Evolutionary conservation across 345 rosid genomes (phyloP), one percentile per base, ranked within the genome.

Genomic region (Pistacia integerrima): DNA sequence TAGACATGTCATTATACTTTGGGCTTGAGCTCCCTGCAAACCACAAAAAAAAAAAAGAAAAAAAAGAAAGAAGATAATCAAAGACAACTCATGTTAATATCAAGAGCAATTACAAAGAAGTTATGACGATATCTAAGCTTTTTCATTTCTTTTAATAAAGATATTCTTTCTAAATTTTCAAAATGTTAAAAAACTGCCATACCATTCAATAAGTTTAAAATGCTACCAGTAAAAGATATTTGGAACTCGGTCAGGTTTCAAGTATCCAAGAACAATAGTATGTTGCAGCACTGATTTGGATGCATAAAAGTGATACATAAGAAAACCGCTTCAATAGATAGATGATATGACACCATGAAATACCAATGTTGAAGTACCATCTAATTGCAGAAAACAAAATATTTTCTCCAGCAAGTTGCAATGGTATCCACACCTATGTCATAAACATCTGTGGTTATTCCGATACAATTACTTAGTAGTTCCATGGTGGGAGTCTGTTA

Each of bases 11-110:
- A 33, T 10, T 69, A 74, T 61, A 82, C 67, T 79, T 84, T 67
- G 82, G 76, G 74, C 76, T 81, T 71, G 90, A 84, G 76, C 72
- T 87, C 78, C 86, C 97, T 96, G 90, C 84, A 83, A 48, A 75
- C 13, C 17, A 14, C 51, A 59, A 22, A 75, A 20, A 17, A 12
- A 56, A 59, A 22, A 59, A 59, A 49, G 20, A 69, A 77, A 14
- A 68, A 22, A 64, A 57, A 61, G 64, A 20, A 66, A 38, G 7
- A 25, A 25, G 25, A 25, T 25, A 25, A 25, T 25, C 25, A 25
- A 25, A 25, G 25, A 25, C 25, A 25, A 25, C 25, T 25, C 25
- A 25, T 25, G 25, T 25, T 25, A 25, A 25, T 25, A 25, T 25
- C 25, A 25, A 30, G 33, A 30, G 33, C 33, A 30, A 30, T 30